Evolutionary conservation across 768 basidiomycete species (phyloP).

Genomic region (Sporobolomyces pararoseus): DNA sequence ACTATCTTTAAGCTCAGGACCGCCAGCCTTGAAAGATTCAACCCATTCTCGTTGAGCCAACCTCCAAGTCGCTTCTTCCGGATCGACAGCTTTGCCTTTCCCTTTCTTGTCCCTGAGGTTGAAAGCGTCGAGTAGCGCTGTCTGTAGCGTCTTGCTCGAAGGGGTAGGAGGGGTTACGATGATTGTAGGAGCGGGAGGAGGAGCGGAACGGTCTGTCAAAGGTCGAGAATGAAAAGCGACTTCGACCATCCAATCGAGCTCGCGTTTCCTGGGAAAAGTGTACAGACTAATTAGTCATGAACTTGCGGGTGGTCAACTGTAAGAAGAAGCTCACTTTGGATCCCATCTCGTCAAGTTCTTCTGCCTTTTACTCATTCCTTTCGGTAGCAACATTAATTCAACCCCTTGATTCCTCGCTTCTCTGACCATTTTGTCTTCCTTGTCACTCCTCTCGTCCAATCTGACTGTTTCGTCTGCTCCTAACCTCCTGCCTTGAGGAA

Average conservation of each 20-base stretch:
- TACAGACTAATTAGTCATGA: too few species aligned
- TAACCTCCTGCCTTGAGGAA: conserved; percentile 29
- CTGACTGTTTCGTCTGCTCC: conserved; percentile 19
- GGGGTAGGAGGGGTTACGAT: conserved; percentile 20
- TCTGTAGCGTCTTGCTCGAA: conserved; percentile 1
- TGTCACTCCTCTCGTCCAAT: conserved; percentile 35
- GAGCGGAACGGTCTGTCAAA: conserved; percentile 9
- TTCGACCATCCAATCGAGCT: conserved; percentile 40
- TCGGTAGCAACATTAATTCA: conserved; percentile 37
- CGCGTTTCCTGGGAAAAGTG: conserved; percentile 12
- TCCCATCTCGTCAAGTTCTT: conserved; percentile 40
- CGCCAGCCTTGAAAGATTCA: neutral
- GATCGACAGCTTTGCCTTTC: conserved; percentile 28
- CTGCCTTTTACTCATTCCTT: conserved; percentile 39
- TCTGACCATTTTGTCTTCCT: conserved; percentile 34
- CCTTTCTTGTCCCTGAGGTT: conserved; percentile 28
- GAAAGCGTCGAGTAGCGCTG: conserved; percentile 9
- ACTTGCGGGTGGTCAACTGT: too few species aligned
- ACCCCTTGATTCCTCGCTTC: conserved; percentile 37
- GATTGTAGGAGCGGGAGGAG: neutral
- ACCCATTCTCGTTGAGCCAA: conserved; percentile 21
- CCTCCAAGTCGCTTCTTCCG: conserved; percentile 21
- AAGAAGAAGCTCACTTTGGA: conserved; percentile 21
- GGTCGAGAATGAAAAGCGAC: conserved; percentile 33
- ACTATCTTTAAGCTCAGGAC: too few species aligned